Conservation (phyloP, 1,284 basidiomycete species). For the Rhodotorula sp. region DNA sequence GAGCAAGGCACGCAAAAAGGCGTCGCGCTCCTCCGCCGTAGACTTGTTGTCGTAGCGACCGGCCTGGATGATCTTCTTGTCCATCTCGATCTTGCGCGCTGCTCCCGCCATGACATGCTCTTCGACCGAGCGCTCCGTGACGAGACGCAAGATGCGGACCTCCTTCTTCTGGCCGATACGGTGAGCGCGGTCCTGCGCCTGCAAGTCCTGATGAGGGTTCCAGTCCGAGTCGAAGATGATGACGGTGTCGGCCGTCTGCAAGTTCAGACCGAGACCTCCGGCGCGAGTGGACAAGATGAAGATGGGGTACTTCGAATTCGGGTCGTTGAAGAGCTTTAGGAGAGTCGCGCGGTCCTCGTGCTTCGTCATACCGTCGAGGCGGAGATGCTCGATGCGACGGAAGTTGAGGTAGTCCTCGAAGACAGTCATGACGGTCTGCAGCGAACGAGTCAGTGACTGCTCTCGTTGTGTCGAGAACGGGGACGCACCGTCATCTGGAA, state of each 20-base stretch:
- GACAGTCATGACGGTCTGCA: slow-evolving; percentile 87
- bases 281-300: slow-evolving; percentile 97
- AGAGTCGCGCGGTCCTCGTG: slow-evolving; percentile 93
- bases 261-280: slow-evolving; percentile 93
- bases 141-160: slow-evolving; percentile 92
- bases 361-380: slow-evolving; percentile 96
- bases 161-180: slow-evolving; percentile 99
- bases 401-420: slow-evolving; percentile 97
- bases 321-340: slow-evolving; percentile 87
- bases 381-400: slow-evolving; percentile 85
- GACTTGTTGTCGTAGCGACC: slow-evolving; percentile 99
- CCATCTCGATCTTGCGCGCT: slow-evolving; percentile 95
- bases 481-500: slow-evolving; percentile 90
- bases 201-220: slow-evolving; percentile 93
- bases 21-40: slow-evolving; percentile 95
- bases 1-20: slow-evolving; percentile 70
- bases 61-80: slow-evolving; percentile 94
- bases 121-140: slow-evolving; percentile 97
- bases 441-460: slow-evolving; percentile 19
- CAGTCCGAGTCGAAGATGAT: slow-evolving; percentile 73
- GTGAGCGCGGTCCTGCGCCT: slow-evolving; percentile 60
- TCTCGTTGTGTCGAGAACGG: neutral
- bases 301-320: slow-evolving; percentile 83
- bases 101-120: slow-evolving; percentile 79
- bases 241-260: slow-evolving; percentile 98